Evolutionary conservation across 1,139 yeast species (phyloP), one percentile per base, ranked within the genome.

Genomic region (Insectozyma bohioensis): DNA sequence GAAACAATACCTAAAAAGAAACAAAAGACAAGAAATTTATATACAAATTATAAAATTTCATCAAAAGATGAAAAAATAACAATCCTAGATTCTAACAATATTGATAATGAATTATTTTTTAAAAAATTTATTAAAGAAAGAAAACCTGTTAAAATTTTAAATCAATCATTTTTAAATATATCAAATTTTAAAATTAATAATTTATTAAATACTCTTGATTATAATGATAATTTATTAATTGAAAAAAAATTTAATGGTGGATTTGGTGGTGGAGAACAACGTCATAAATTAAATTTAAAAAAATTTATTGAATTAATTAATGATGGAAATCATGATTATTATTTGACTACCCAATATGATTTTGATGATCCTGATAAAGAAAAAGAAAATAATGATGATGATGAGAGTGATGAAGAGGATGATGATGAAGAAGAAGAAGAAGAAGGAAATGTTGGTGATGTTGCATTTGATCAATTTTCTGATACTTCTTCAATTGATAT

Each of bases 281-380:
- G 87, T 42, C 54, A 67, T 10, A 63, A 62, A 36, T 67, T 80
- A 75, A 49, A 58, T 2, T 62, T 81, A 38, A 47, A 44, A 0
- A 75, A 77, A 13, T 65, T 81, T 37, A 47, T 80, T 35, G 49
- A 54, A 1, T 58, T 57, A 39, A 48, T 79, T 18, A 36, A 45
- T 9, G 35, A 44, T 3, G 78, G 75, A 0, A 35, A 36, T 33
- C 66, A 60, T 16, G 60, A 60, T 1, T 66, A 70, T 40, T 82
- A 82, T 43, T 61, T 81, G 48, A 82, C 88, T 0, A 82, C 90
- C 0, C 90, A 82, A 43, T 82, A 82, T 49, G 67, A 54, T n/a
- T 66, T 60, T 32, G 44, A 48, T 27, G 51, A 43, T 8, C 45
- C 42, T 3, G 39, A 34, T n/a, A 43, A 36, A 5, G 46, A 35